Evolutionary conservation across 257 asterid genomes (phyloP).

Genomic region (Forsythia suspensa): DNA sequence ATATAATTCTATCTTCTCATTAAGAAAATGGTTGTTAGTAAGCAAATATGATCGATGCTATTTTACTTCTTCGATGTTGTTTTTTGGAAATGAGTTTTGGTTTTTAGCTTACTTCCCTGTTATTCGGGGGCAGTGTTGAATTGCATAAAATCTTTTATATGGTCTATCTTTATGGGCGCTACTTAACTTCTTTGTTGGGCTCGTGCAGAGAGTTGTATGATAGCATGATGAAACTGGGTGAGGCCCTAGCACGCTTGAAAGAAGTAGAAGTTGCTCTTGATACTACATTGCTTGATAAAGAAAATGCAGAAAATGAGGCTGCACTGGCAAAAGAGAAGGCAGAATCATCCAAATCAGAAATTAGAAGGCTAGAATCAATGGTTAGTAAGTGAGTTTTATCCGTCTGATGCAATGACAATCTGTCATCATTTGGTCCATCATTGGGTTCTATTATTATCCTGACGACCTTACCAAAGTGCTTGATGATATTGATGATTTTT

Average conservation of each 20-base stretch:
- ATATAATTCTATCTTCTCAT: neutral
- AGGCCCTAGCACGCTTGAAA: slow-evolving; percentile 64
- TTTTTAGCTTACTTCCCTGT: neutral
- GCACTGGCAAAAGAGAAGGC: slow-evolving; percentile 65
- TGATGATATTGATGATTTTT: slow-evolving; percentile 10
- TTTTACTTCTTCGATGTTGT: neutral
- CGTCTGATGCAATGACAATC: slow-evolving; percentile 13
- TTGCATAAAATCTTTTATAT: slow-evolving; percentile 14
- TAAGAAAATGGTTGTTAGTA: slow-evolving; percentile 4
- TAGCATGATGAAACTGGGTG: slow-evolving; percentile 73
- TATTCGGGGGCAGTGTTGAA: slow-evolving; percentile 17
- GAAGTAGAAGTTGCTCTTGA: slow-evolving; percentile 77
- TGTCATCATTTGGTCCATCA: slow-evolving; percentile 4
- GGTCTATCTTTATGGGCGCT: slow-evolving; percentile 8
- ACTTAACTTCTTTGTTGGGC: slow-evolving; percentile 25
- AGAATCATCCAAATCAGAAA: slow-evolving; percentile 62
- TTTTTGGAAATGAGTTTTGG: slow-evolving; percentile 7
- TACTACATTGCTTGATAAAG: slow-evolving; percentile 65
- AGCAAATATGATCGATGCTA: neutral
- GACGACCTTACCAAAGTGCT: slow-evolving; percentile 6
- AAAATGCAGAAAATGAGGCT: slow-evolving; percentile 71
- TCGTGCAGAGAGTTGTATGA: slow-evolving; percentile 73
- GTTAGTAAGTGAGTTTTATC: slow-evolving; percentile 41
- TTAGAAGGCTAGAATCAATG: slow-evolving; percentile 75
- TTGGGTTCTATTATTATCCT: neutral